A percentile compares a stretch with the other conserved stretches of the same genome.
phyloP scores from a whole-genome alignment of 176 grass and related monocot genomes.

The Oryza glaberrima region DNA sequence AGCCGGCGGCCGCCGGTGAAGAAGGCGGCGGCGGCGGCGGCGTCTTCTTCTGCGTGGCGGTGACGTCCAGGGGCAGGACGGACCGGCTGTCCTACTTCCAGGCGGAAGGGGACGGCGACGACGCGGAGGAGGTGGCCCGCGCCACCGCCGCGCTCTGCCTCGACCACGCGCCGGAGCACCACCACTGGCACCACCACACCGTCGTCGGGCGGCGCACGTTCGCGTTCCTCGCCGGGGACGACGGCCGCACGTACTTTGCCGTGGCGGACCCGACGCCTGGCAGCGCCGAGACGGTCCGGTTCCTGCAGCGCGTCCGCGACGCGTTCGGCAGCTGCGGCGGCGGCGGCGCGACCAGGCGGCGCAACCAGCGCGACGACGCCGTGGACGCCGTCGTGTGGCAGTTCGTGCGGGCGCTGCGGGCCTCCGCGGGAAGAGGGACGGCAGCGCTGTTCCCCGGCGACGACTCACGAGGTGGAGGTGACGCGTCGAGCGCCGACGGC shows the following conservation, averaged over 20 bases:
- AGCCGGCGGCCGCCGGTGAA: too few species aligned
- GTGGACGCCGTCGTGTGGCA: constrained; percentile 48
- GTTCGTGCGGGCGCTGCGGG: constrained; percentile 43
- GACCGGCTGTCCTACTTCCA: constrained; percentile 46
- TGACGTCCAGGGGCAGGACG: constrained; percentile 42
- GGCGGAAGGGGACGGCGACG: constrained; percentile 42
- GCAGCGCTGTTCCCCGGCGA: not conserved
- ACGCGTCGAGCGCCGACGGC: not conserved
- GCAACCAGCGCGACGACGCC: constrained; percentile 31
- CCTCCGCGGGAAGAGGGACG: not conserved
- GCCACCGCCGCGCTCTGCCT: constrained; percentile 58
- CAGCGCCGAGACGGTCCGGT: constrained; percentile 47
- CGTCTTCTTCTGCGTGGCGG: constrained; percentile 59
- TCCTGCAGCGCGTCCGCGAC: constrained; percentile 60
- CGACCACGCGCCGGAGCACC: constrained; percentile 57
- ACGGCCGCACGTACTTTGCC: constrained; percentile 78
- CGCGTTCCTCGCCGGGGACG: constrained; percentile 52
- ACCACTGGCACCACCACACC: constrained; percentile 85
- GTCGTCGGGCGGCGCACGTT: constrained; percentile 53
- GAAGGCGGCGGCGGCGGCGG: not conserved
- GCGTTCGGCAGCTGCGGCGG: constrained; percentile 15
- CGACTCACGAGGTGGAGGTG: not conserved
- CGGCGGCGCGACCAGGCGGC: constrained; percentile 38
- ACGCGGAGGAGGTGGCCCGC: constrained; percentile 46
- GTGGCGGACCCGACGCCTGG: constrained; percentile 58